Conservation (phyloP, 805 yeast genomes). For the Monosporozyma siamensis region DNA sequence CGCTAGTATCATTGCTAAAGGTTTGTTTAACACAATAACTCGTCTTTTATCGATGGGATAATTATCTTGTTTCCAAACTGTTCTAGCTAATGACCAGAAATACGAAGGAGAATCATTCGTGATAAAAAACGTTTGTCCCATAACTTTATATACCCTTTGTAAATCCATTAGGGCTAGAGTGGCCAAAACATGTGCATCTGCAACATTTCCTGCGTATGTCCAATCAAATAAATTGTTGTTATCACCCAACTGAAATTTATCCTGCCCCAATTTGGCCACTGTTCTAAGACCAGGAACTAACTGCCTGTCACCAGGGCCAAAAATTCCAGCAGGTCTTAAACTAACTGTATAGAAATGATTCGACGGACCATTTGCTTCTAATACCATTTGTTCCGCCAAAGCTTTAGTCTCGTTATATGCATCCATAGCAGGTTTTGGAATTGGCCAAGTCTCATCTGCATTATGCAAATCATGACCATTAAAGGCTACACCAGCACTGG, state of each 20-base stretch:
- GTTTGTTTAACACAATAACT: conserved; percentile 59
- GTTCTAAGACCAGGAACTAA: conserved; percentile 84
- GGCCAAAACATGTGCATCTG: conserved; percentile 91
- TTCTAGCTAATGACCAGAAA: conserved; percentile 94
- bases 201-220: conserved; percentile 98
- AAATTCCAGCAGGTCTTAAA: conserved; percentile 93
- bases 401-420: conserved; percentile 95
- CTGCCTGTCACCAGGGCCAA: conserved; percentile 98
- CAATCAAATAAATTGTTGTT: conserved; percentile 91
- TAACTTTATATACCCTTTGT: conserved; percentile 37
- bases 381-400: conserved; percentile 73
- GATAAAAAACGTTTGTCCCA: conserved; percentile 82
- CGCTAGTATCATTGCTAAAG: conserved; percentile 75
- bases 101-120: conserved; percentile 93
- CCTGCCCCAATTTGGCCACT: conserved; percentile 76
- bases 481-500: conserved; percentile 95
- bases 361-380: conserved; percentile 55
- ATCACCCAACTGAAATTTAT: conserved; percentile 89
- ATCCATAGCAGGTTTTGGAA: conserved; percentile 88
- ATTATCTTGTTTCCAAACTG: conserved; percentile 96
- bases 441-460: conserved; percentile 92
- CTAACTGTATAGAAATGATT: conserved; percentile 67
- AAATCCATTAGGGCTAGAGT: conserved; percentile 48
- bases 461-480: conserved; percentile 88
- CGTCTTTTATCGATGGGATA: conserved; percentile 56